Conservation (phyloP, 228 moss, liverwort and hornwort genomes). For the Sphagnum magellanicum region DNA sequence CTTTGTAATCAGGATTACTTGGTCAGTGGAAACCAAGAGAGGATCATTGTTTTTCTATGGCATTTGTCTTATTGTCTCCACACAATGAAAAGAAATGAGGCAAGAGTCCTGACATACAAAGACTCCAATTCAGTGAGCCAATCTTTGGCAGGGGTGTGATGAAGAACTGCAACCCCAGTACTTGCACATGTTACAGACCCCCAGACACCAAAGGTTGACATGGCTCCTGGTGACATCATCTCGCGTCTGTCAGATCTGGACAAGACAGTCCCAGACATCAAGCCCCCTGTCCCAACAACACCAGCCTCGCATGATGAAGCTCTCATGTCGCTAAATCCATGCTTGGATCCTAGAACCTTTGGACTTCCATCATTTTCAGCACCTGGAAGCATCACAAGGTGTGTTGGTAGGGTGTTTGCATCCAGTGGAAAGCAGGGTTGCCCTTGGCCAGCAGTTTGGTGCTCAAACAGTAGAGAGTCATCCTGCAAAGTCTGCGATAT, state of each 20-base stretch:
- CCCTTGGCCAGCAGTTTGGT: conserved; percentile 66
- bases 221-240: conserved; percentile 47
- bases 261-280: conserved; percentile 5
- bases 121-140: conserved; percentile 82
- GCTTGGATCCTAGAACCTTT: conserved; percentile 31
- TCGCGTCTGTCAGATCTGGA: conserved; percentile 61
- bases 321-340: conserved; percentile 37
- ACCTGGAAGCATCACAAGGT: conserved; percentile 42
- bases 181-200: conserved; percentile 60
- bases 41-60: not conserved
- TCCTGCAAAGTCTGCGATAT: conserved; percentile 43
- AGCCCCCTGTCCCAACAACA: conserved; percentile 29
- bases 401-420: conserved; percentile 37
- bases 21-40: not conserved
- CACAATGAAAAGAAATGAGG: not conserved
- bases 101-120: not conserved
- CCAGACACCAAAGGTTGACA: conserved; percentile 56
- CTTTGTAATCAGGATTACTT: too few relatives aligned
- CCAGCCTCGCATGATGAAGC: conserved; percentile 36
- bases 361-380: conserved; percentile 38
- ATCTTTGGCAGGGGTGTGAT: conserved; percentile 68
- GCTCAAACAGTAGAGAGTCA: conserved; percentile 70
- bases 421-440: conserved; percentile 48
- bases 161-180: conserved; percentile 56
- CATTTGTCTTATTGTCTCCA: not conserved